These are phyloP conservation scores for Steccherinum ochraceum DNA, from an alignment of 768 basidiomycete species.

Conservation along the genomic window DNA sequence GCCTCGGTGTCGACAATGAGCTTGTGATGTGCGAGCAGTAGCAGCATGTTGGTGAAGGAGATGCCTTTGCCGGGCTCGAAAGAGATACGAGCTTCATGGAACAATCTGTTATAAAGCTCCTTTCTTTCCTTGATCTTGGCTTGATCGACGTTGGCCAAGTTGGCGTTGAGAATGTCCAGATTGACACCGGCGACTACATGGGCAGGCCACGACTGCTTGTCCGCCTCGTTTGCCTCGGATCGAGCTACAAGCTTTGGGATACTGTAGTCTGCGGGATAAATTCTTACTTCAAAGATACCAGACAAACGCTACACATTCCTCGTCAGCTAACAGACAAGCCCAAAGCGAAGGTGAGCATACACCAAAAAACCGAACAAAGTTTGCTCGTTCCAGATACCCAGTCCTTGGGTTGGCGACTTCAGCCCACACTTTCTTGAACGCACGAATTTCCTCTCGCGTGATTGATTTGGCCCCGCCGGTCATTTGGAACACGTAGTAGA, in stretches of 20 bases:
- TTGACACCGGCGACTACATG: slow-evolving; percentile 51
- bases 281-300: slow-evolving; percentile 83
- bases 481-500: slow-evolving; percentile 91
- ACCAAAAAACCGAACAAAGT: slow-evolving; percentile 74
- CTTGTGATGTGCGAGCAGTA: slow-evolving; percentile 86
- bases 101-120: slow-evolving; percentile 66
- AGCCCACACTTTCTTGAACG: slow-evolving; percentile 93
- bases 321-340: background rate
- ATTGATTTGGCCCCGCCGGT: slow-evolving; percentile 77
- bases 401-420: slow-evolving; percentile 74
- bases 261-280: slow-evolving; percentile 70
- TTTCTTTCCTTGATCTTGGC: slow-evolving; percentile 57
- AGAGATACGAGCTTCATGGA: slow-evolving; percentile 79
- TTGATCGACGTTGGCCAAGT: slow-evolving; percentile 63
- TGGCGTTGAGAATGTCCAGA: slow-evolving; percentile 49
- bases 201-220: slow-evolving; percentile 24
- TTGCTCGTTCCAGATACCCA: slow-evolving; percentile 64
- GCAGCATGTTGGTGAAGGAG: slow-evolving; percentile 85
- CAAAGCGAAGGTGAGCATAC: slow-evolving; percentile 53
- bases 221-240: slow-evolving; percentile 34
- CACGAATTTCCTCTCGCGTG: slow-evolving; percentile 85
- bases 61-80: slow-evolving; percentile 73
- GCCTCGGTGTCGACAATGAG: slow-evolving; percentile 87
- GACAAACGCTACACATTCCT: slow-evolving; percentile 53
- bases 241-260: slow-evolving; percentile 51